Evolutionary conservation across 169 alveolate genomes (phyloP).

Genomic region (Plasmodium inui): DNA sequence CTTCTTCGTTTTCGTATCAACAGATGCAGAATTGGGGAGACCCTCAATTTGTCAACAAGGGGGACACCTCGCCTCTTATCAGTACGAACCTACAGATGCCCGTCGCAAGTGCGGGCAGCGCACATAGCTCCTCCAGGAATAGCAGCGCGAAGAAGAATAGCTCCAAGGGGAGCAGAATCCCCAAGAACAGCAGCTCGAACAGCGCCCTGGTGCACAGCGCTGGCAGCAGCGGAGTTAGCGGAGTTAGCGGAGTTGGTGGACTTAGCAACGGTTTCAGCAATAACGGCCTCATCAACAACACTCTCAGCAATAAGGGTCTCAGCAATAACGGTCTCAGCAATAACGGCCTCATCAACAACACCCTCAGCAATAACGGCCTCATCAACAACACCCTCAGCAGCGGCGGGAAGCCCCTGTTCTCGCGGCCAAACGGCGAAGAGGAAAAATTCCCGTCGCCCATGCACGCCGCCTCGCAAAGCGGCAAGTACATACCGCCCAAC

Average conservation of each 20-base stretch:
- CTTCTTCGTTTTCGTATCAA: conserved; percentile 17
- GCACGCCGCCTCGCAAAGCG: conserved; percentile 12
- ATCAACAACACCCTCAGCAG: not conserved
- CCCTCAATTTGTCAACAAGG: not conserved
- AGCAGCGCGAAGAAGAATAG: not conserved
- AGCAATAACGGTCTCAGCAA: not conserved
- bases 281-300: too few species aligned
- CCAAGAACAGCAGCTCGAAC: not conserved
- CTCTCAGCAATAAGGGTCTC: not conserved
- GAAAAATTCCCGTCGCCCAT: conserved; percentile 14
- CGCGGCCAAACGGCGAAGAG: conserved; percentile 22
- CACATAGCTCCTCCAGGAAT: not conserved
- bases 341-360: not conserved
- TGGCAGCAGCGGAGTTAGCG: not conserved
- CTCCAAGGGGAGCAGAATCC: not conserved
- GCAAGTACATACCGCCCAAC: conserved; percentile 20
- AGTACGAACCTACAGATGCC: not conserved
- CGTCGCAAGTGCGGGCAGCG: not conserved
- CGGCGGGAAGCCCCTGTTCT: not conserved
- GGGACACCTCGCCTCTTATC: not conserved
- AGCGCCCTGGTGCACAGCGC: not conserved
- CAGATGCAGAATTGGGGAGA: conserved; percentile 14
- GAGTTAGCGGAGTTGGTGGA: not conserved
- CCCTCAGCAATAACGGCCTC: not conserved
- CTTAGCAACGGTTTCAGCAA: not conserved